A percentile compares a stretch with the other conserved stretches of the same genome.
phyloP scores from a whole-genome alignment of 75 land plant genomes.

The Larix kaempferi region DNA sequence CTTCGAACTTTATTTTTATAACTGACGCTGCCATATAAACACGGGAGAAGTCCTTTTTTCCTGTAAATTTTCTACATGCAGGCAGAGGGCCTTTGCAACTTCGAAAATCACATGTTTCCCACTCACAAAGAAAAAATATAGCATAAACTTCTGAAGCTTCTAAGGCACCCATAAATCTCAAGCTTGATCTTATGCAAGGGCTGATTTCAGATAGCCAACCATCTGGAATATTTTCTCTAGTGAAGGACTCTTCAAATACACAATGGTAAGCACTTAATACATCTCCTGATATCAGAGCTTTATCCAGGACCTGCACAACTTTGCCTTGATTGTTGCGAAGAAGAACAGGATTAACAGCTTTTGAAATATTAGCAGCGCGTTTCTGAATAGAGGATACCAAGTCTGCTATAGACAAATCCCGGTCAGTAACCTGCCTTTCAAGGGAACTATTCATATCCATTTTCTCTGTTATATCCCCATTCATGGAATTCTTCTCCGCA shows the following conservation, averaged over 20 bases:
- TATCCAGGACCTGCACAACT: too few relatives aligned
- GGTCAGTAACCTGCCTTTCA: slow-evolving; percentile 16
- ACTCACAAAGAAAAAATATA: slow-evolving; percentile 81
- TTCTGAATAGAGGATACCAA: slow-evolving; percentile 58
- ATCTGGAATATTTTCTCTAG: too few relatives aligned
- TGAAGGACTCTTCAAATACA: too few relatives aligned
- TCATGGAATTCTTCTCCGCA: background rate
- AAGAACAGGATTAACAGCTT: slow-evolving; percentile 56
- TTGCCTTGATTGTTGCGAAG: background rate
- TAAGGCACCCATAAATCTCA: slow-evolving; percentile 44
- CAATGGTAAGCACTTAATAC: too few relatives aligned
- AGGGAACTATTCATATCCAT: slow-evolving; percentile 8
- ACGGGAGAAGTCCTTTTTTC: slow-evolving; percentile 61
- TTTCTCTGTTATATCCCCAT: slow-evolving; percentile 9
- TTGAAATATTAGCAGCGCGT: slow-evolving; percentile 63
- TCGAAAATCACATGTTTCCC: slow-evolving; percentile 92
- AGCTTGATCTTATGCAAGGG: slow-evolving; percentile 39
- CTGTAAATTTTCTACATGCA: slow-evolving; percentile 33
- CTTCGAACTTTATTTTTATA: slow-evolving; percentile 50
- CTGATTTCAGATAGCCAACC: slow-evolving; percentile 33
- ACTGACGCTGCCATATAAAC: slow-evolving; percentile 67
- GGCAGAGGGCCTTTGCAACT: slow-evolving; percentile 45
- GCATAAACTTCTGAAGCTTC: slow-evolving; percentile 57
- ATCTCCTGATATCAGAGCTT: too few relatives aligned
- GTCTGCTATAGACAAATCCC: slow-evolving; percentile 44